Base-by-base conservation (phyloP, 495 filamentous ascomycete species). In the Neurospora sp. region DNA sequence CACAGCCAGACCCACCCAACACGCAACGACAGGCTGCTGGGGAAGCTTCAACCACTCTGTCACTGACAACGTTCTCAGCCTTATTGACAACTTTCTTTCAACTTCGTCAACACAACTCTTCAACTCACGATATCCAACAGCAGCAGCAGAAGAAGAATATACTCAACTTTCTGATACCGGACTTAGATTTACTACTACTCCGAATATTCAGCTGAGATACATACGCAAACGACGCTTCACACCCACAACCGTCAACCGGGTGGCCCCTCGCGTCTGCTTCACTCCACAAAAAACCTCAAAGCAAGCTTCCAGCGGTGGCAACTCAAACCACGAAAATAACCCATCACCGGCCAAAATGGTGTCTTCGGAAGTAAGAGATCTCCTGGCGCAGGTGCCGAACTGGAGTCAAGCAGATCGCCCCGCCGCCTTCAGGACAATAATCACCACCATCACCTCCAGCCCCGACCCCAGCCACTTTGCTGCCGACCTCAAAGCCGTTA, bases 401-500 rank as follows among this genome's bases (percentile, higher is more conserved):
- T 35, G 38, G 85, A 92, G 23, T 85, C 90, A 79, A 48, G 5
- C 54, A 75, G 46, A 83, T 86, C 41, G 84, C 84, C 20, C 85
- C 7, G 81, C 88, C 37, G 85, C 83, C 69, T 95, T 93, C 88
- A 89, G 87, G 72, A 79, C 84, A 41, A 85, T 96, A 31, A 88
- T 97, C 80, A 73, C 82, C 72, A 84, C 87, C 72, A 90, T 94
- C 80, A 83, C 90, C 72, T 79, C 85, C 14, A 80, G 81, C 72
- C 87, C 90, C 8, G 76, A 86, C n/a, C 83, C 87, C 39, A 78
- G 84, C 40, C 84, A 87, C 70, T 81, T 92, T 11, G 78, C 88
- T n/a, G 78, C 85, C 73, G 90, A 94, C 81, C 85, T 97, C 41
- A 89, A 85, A 42, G 89, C 88, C 75, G 91, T 92, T 76, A 84